These are phyloP conservation scores for Yarrowia sp. DNA, from an alignment of 805 yeast species.

Conservation along the genomic window DNA sequence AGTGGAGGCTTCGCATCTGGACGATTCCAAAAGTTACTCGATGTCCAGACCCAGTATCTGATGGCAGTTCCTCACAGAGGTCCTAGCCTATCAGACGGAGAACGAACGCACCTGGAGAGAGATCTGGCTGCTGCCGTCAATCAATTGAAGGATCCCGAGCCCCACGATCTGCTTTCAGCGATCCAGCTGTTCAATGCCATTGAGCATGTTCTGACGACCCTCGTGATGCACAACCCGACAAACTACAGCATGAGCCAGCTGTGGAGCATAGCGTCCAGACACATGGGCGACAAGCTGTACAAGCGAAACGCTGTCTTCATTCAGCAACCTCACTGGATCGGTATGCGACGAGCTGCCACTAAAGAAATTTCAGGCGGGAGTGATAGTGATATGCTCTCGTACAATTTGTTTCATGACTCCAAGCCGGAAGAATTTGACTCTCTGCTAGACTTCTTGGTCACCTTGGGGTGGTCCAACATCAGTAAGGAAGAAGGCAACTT, in stretches of 20 bases:
- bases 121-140: neutral
- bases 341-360: neutral
- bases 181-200: neutral
- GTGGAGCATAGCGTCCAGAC: neutral
- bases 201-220: neutral
- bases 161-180: neutral
- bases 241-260: slow-evolving; percentile 9
- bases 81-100: neutral
- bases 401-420: neutral
- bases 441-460: neutral
- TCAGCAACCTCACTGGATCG: neutral
- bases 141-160: neutral
- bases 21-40: neutral
- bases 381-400: neutral
- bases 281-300: neutral
- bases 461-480: neutral
- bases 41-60: neutral
- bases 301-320: neutral
- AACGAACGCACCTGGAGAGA: neutral
- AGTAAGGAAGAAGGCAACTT: neutral
- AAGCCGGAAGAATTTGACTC: neutral
- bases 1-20: neutral
- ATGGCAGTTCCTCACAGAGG: slow-evolving; percentile 7
- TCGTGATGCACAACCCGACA: slow-evolving; percentile 1
- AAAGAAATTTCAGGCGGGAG: neutral